Base-by-base conservation (phyloP, 2,329 filamentous ascomycete genomes). In the Fonsecaea pugnacius region DNA sequence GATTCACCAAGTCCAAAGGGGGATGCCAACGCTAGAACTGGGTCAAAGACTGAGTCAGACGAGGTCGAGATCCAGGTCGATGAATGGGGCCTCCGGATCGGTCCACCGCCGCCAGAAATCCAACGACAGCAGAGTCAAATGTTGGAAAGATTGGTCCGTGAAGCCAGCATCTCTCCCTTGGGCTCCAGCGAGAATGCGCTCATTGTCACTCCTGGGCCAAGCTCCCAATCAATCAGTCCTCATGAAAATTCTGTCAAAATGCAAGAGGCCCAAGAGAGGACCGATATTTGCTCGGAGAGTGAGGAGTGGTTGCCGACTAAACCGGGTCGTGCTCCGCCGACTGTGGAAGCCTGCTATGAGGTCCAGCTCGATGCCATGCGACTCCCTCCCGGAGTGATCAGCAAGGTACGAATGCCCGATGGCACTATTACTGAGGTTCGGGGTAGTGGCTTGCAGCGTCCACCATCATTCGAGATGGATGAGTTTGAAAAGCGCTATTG, bases 331-430 rank as follows among this genome's bases (percentile, higher is more conserved):
- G 66, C 61, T 30, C 67, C 67, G 7, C 40, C 65, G 2, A 64
- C 40, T 33, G 53, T 68, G 52, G 64, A 67, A 63, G 64, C 64
- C 32, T 67, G 58, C 56, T 69, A 67, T 56, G 67, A 69, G 40
- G 50, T 64, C 36, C 62, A 70, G 18, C 58, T 68, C 14, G 64
- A 71, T 33, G 70, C 70, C 14, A 64, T 71, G 62, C 60, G 69
- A 12, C 67, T 68, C 35, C 69, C 70, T 18, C 59, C 59, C 12
- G 67, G 69, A 12, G 38, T 66, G 18, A 62, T 60, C 32, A 67
- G 62, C 43, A 58, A 62, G 35, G 53, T 71, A 33, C 63, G 58
- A 52, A 43, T 70, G 50, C 66, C 67, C 10, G 66, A 69, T 51
- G 66, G 67, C 24, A 64, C 51, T 5, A 40, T 65, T 33, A 66